phyloP scores from a whole-genome alignment of 257 asterid species.

The Primulina tabacum region DNA sequence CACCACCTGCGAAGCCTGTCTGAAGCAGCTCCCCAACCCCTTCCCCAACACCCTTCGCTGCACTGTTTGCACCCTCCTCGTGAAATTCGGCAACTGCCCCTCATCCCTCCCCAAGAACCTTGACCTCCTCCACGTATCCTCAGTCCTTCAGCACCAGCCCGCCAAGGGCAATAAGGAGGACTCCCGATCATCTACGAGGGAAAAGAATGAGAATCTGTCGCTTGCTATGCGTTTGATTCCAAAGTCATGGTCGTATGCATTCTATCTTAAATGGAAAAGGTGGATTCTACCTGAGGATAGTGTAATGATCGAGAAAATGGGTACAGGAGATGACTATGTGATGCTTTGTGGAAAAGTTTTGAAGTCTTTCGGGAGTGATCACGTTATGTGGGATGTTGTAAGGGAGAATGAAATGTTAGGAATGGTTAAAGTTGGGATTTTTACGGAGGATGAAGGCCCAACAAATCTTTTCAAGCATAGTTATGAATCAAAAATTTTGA shows the following conservation, averaged over 20 bases:
- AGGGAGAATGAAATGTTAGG: conserved; percentile 51
- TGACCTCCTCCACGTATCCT: conserved; percentile 75
- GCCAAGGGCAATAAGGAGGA: conserved; percentile 28
- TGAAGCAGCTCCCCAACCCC: conserved; percentile 66
- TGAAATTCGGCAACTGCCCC: conserved; percentile 49
- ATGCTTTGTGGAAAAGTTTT: conserved; percentile 37
- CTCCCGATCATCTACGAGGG: conserved; percentile 29
- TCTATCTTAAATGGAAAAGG: conserved; percentile 56
- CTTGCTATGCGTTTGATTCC: conserved; percentile 26
- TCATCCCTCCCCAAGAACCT: conserved; percentile 85
- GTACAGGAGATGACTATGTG: conserved; percentile 26
- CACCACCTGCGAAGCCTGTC: conserved; percentile 74
- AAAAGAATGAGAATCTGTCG: conserved; percentile 19
- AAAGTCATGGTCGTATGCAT: conserved; percentile 56
- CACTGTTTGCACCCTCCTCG: conserved; percentile 73
- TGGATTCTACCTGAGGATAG: conserved; percentile 64
- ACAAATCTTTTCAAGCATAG: conserved; percentile 38
- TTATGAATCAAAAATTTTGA: conserved; percentile 56
- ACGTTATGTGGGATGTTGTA: conserved; percentile 34
- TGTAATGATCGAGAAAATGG: conserved; percentile 33
- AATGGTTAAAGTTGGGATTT: conserved; percentile 53
- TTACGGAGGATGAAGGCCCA: conserved; percentile 29
- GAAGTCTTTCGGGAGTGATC: conserved; percentile 35
- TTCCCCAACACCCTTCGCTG: conserved; percentile 73
- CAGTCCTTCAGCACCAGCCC: conserved; percentile 32